Evolutionary conservation across 192 early-diverging fungal species (phyloP).

Genomic region (Helicostylum pulchrum): DNA sequence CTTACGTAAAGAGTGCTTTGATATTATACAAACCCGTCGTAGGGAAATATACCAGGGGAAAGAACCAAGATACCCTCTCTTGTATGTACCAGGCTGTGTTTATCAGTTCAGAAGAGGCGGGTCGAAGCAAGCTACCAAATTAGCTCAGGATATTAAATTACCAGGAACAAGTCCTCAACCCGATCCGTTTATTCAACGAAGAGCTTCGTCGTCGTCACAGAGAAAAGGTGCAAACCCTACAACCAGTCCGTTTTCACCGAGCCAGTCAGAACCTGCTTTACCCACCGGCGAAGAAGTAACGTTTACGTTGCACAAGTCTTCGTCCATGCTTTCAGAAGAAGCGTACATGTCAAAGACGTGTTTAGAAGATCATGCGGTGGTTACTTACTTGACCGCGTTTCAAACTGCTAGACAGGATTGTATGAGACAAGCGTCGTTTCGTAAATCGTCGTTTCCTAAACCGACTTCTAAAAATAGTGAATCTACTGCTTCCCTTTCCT

Average conservation of each 20-base stretch:
- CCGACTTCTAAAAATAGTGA: background rate
- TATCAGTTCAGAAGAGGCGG: constrained; percentile 31
- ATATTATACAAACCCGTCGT: constrained; percentile 30
- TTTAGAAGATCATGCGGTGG: constrained; percentile 40
- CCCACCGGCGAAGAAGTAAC: constrained; percentile 7
- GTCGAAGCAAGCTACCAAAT: too few relatives aligned
- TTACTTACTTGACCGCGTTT: constrained; percentile 33
- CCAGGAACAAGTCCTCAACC: background rate
- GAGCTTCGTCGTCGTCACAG: background rate
- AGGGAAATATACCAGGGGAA: constrained; percentile 30
- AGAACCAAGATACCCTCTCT: constrained; percentile 30
- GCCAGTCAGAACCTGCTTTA: constrained; percentile 15
- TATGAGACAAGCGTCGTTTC: constrained; percentile 11
- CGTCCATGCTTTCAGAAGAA: constrained; percentile 31
- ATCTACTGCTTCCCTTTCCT: constrained; percentile 5
- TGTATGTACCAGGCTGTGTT: constrained; percentile 33
- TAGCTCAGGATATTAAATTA: background rate
- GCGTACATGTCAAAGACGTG: constrained; percentile 32
- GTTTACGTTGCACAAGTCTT: constrained; percentile 30
- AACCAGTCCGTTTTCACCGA: constrained; percentile 8
- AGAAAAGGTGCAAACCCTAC: background rate
- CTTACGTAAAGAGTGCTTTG: constrained; percentile 31
- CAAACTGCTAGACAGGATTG: constrained; percentile 24
- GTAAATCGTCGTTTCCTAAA: background rate
- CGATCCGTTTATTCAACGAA: background rate